Percentiles rank a stretch among this genome's conserved stretches.
These are phyloP conservation scores for Lathyrus tuberosus DNA, from an alignment of 306 rosid species.

Conservation along the genomic window DNA sequence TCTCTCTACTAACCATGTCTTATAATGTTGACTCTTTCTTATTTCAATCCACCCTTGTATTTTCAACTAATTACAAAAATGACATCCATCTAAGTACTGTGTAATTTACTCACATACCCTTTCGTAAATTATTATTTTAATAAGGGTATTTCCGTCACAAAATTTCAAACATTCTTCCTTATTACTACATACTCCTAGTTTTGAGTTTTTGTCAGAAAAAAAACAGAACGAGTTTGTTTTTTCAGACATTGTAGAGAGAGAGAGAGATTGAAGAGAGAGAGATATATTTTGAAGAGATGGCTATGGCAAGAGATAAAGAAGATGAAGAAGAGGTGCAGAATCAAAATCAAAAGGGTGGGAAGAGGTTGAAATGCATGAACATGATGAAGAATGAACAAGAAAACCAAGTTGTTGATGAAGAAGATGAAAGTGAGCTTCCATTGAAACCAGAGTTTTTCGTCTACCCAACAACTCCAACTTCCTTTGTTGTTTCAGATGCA, in stretches of 20 bases:
- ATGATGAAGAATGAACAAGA: slow-evolving; percentile 34
- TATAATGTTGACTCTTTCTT: not conserved
- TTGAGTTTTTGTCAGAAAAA: slow-evolving; percentile 17
- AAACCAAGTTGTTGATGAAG: slow-evolving; percentile 24
- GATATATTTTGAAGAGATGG: slow-evolving; percentile 41
- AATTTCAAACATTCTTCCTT: slow-evolving; percentile 20
- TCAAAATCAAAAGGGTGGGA: slow-evolving; percentile 47
- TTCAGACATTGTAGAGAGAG: not conserved
- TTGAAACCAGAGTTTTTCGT: slow-evolving; percentile 49
- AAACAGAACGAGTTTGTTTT: slow-evolving; percentile 1
- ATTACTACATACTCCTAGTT: not conserved
- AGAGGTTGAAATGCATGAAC: slow-evolving; percentile 67
- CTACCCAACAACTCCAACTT: slow-evolving; percentile 74
- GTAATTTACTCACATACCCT: not conserved
- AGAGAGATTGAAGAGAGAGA: slow-evolving; percentile 5
- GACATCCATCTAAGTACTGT: not conserved
- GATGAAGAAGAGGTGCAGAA: slow-evolving; percentile 45
- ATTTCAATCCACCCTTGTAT: not conserved
- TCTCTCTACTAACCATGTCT: not conserved
- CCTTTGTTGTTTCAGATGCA: slow-evolving; percentile 92
- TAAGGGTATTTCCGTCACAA: not conserved
- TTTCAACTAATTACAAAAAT: not conserved
- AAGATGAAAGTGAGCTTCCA: slow-evolving; percentile 56
- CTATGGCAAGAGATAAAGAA: slow-evolving; percentile 63
- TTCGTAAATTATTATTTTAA: not conserved